phyloP scores from a whole-genome alignment of 2,329 filamentous ascomycete genomes.

The Clarireedia monteithiana region DNA sequence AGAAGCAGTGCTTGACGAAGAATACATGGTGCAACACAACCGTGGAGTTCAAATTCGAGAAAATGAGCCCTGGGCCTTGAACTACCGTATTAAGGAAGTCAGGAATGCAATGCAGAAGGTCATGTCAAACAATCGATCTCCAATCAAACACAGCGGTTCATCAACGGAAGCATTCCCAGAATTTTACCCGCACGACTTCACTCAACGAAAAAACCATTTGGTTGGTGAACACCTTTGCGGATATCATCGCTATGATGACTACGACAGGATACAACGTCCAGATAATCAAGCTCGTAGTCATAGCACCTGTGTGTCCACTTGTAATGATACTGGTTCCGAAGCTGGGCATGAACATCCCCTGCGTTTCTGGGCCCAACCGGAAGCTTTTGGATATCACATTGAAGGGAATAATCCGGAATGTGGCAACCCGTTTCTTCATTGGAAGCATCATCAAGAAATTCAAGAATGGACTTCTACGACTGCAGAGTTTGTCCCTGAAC shows the following conservation, averaged over 20 bases:
- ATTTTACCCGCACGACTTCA: neutral
- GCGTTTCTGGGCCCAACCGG: neutral
- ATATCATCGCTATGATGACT: neutral
- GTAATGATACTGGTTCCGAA: neutral
- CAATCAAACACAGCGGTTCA: neutral
- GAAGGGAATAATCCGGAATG: constrained; percentile 6
- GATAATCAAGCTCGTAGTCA: neutral
- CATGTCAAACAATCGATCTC: neutral
- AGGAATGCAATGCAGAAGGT: neutral
- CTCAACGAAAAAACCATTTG: neutral
- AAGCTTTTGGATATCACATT: constrained; percentile 10
- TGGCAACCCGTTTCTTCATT: constrained; percentile 2
- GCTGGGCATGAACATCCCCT: neutral
- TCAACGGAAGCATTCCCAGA: neutral
- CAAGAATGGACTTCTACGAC: neutral
- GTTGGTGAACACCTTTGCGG: too few relatives aligned
- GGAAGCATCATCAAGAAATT: neutral
- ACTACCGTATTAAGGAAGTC: neutral
- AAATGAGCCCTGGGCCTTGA: neutral
- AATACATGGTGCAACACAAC: too few relatives aligned
- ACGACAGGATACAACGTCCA: neutral
- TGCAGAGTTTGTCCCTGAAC: neutral
- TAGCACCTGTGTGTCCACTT: neutral
- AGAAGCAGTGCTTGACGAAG: too few relatives aligned
- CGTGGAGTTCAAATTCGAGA: too few relatives aligned